These are phyloP conservation scores for Aureobasidium sp. DNA, from an alignment of 2,329 filamentous ascomycete species.

Conservation along the genomic window DNA sequence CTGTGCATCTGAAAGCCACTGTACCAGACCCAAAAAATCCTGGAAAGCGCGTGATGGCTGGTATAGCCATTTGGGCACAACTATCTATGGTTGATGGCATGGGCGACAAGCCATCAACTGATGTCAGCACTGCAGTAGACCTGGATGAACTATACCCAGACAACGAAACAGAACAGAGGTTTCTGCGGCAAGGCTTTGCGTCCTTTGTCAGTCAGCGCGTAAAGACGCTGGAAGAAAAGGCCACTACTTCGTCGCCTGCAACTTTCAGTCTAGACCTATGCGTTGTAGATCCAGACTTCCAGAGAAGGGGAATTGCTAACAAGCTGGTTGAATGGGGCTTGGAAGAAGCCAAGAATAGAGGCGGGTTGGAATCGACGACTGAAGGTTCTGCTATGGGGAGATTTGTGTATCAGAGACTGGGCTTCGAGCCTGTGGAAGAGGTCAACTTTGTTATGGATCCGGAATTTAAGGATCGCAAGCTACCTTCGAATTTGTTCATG, in stretches of 20 bases:
- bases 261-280: slow-evolving; percentile 45
- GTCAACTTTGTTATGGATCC: slow-evolving; percentile 27
- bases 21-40: slow-evolving; percentile 28
- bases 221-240: slow-evolving; percentile 35
- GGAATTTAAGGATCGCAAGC: slow-evolving; percentile 24
- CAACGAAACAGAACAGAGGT: slow-evolving; percentile 36
- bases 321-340: slow-evolving; percentile 28
- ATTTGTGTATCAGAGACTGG: slow-evolving; percentile 24
- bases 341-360: slow-evolving; percentile 26
- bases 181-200: slow-evolving; percentile 35
- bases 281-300: slow-evolving; percentile 45
- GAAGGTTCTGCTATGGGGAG: slow-evolving; percentile 29
- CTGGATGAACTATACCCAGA: background rate
- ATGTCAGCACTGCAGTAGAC: slow-evolving; percentile 25
- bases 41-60: slow-evolving; percentile 33
- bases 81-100: slow-evolving; percentile 40
- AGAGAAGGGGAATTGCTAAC: slow-evolving; percentile 34
- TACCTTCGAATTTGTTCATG: slow-evolving; percentile 28
- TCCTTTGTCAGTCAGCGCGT: slow-evolving; percentile 39
- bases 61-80: slow-evolving; percentile 49
- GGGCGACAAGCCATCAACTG: slow-evolving; percentile 34
- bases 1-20: slow-evolving; percentile 47
- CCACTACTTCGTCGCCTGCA: slow-evolving; percentile 32
- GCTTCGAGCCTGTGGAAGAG: slow-evolving; percentile 25
- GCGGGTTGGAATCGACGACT: slow-evolving; percentile 28